A percentile compares a stretch with the other conserved stretches of the same genome.
Evolutionary conservation across 495 filamentous ascomycete species (phyloP).

Genomic region (Cairneyella variabilis): DNA sequence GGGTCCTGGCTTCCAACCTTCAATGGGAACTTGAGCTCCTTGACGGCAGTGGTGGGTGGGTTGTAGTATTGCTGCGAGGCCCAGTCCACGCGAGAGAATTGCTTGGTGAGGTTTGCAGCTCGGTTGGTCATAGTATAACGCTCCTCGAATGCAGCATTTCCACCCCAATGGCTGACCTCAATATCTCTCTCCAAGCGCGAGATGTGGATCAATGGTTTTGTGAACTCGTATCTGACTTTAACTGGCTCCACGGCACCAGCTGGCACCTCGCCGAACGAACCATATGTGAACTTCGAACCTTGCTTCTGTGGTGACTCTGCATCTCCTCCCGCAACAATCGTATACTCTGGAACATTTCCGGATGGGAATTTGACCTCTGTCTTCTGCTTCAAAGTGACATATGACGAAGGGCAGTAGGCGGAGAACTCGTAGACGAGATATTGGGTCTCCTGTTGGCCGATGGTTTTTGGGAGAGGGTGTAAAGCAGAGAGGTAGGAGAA

Average conservation of each 20-base stretch:
- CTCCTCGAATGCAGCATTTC: constrained; percentile 91
- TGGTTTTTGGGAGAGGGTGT: constrained; percentile 71
- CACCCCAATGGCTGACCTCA: constrained; percentile 97
- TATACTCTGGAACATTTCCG: constrained; percentile 78
- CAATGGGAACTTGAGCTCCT: constrained; percentile 76
- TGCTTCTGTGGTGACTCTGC: constrained; percentile 70
- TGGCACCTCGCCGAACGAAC: constrained; percentile 76
- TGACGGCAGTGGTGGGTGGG: constrained; percentile 69
- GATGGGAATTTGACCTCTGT: constrained; percentile 90
- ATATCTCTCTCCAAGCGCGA: constrained; percentile 79
- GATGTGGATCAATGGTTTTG: constrained; percentile 78
- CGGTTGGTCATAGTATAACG: constrained; percentile 85
- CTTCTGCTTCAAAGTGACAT: constrained; percentile 86
- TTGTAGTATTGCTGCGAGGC: constrained; percentile 72
- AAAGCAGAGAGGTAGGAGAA: constrained; percentile 74
- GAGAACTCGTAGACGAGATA: constrained; percentile 81
- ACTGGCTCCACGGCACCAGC: constrained; percentile 69
- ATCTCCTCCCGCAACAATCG: constrained; percentile 59
- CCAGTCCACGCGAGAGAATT: constrained; percentile 87
- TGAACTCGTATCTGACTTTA: constrained; percentile 90
- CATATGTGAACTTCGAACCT: constrained; percentile 84
- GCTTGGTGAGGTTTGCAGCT: constrained; percentile 74
- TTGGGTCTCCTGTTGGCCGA: constrained; percentile 78
- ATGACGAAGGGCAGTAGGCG: constrained; percentile 76
- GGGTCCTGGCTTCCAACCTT: constrained; percentile 72